Conservation (phyloP, 2,329 filamentous ascomycete genomes). For the Colletotrichum sp. region DNA sequence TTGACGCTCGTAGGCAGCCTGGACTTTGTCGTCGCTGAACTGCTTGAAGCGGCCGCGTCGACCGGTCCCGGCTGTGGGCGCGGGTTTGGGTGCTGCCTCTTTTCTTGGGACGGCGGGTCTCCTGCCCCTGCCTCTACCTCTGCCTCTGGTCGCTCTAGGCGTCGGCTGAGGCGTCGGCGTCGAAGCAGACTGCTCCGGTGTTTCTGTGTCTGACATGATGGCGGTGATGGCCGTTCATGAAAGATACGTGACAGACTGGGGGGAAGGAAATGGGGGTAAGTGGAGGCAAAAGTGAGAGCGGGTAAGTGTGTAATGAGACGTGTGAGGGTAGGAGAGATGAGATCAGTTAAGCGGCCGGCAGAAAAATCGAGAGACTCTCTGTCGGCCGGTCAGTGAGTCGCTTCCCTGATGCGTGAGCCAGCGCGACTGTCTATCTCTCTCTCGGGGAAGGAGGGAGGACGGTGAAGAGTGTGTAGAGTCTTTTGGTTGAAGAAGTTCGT, state of each 20-base stretch:
- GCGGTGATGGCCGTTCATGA: slow-evolving; percentile 25
- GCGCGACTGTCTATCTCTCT: background rate
- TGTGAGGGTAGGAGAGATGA: slow-evolving; percentile 10
- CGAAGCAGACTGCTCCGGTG: slow-evolving; percentile 21
- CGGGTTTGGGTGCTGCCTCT: slow-evolving; percentile 35
- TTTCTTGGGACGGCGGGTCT: slow-evolving; percentile 21
- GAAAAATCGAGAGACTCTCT: background rate
- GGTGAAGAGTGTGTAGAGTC: background rate
- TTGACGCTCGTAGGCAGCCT: slow-evolving; percentile 67
- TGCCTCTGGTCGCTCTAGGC: slow-evolving; percentile 25
- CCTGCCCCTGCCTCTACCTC: slow-evolving; percentile 22
- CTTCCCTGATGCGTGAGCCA: background rate
- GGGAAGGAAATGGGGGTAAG: slow-evolving; percentile 3
- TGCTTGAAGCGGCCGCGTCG: slow-evolving; percentile 60
- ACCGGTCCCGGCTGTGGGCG: slow-evolving; percentile 36
- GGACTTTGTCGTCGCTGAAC: slow-evolving; percentile 58
- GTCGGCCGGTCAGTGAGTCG: background rate
- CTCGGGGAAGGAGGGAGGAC: background rate
- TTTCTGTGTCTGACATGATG: slow-evolving; percentile 32
- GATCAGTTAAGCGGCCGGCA: background rate
- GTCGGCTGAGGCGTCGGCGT: slow-evolving; percentile 22
- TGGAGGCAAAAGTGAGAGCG: slow-evolving; percentile 21
- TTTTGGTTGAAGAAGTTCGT: slow-evolving; percentile 16
- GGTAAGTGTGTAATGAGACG: slow-evolving; percentile 21
- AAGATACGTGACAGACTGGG: slow-evolving; percentile 17